Percentiles rank a stretch among this genome's conserved stretches.
Evolutionary conservation across 2,329 filamentous ascomycete genomes (phyloP).

Genomic region (Byssoonygena ceratinophila): DNA sequence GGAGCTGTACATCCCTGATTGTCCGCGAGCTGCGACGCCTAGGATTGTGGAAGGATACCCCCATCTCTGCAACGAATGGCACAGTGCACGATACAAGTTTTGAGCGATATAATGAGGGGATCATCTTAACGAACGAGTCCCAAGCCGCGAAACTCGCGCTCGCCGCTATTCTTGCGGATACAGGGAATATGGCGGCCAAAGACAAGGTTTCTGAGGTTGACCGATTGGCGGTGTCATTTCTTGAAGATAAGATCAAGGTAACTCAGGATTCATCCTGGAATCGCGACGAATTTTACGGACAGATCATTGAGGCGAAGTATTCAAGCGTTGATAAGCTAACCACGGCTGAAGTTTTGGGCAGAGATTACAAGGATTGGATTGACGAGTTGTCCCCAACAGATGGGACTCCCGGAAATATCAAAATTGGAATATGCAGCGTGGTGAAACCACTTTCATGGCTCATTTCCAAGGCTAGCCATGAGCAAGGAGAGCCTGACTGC

Average conservation of each 20-base stretch:
- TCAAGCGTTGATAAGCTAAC: conserved; percentile 44
- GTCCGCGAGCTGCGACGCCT: conserved; percentile 41
- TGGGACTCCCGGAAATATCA: conserved; percentile 20
- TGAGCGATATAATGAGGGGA: not conserved
- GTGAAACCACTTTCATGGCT: conserved; percentile 49
- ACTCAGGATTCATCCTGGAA: conserved; percentile 29
- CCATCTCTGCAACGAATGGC: conserved; percentile 14
- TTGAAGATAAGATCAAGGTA: conserved; percentile 38
- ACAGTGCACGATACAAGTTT: not conserved
- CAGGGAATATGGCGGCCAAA: conserved; percentile 35
- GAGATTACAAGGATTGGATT: conserved; percentile 56
- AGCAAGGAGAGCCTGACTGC: not conserved
- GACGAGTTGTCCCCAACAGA: conserved; percentile 26
- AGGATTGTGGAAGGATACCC: conserved; percentile 32
- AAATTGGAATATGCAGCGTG: conserved; percentile 49
- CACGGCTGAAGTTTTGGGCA: conserved; percentile 47
- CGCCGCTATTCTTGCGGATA: conserved; percentile 37
- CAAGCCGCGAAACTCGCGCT: conserved; percentile 33
- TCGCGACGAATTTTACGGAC: conserved; percentile 41
- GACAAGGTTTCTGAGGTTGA: conserved; percentile 40
- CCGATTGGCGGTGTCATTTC: conserved; percentile 41
- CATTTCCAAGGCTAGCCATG: conserved; percentile 37
- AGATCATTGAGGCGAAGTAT: conserved; percentile 45
- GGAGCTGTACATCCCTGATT: conserved; percentile 51
- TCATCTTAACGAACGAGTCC: conserved; percentile 24